These are phyloP conservation scores for Castanea sativa DNA, from an alignment of 306 rosid species.

Conservation along the genomic window DNA sequence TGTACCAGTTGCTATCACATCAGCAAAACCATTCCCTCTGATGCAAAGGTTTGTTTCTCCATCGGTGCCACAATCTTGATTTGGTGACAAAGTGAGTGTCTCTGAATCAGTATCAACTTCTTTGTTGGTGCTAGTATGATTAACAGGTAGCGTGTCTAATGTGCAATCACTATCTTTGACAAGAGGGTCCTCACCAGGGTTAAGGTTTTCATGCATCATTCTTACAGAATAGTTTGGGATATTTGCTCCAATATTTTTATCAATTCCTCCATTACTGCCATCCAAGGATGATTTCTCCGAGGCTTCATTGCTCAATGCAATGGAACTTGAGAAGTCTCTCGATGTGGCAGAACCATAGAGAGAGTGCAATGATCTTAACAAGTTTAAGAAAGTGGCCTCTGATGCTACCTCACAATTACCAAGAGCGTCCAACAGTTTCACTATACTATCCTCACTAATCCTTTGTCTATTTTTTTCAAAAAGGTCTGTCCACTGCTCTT, in stretches of 20 bases:
- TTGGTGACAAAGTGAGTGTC: constrained; percentile 20
- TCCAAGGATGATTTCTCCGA: constrained; percentile 6
- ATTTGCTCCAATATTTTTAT: constrained; percentile 8
- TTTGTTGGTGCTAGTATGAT: constrained; percentile 17
- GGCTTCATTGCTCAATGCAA: constrained; percentile 22
- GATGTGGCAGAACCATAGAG: constrained; percentile 40
- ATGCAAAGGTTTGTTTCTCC: constrained; percentile 2
- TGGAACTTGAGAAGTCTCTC: constrained; percentile 32
- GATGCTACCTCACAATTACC: constrained; percentile 43
- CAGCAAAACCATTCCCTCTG: constrained; percentile 4
- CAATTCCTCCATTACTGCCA: constrained; percentile 22
- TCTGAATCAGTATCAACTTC: constrained; percentile 20
- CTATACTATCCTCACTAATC: constrained; percentile 42
- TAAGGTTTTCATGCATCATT: constrained; percentile 23
- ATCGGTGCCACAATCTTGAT: constrained; percentile 19
- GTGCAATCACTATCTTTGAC: constrained; percentile 20
- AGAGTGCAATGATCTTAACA: constrained; percentile 52
- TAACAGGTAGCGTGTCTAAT: constrained; percentile 1
- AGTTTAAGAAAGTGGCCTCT: constrained; percentile 68
- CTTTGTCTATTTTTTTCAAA: constrained; percentile 52
- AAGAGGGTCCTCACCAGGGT: constrained; percentile 25
- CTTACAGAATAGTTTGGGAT: constrained; percentile 22
- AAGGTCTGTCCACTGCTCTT: constrained; percentile 69
- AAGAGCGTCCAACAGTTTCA: constrained; percentile 48
- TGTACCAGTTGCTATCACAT: constrained; percentile 14